Percentiles rank a stretch among this genome's conserved stretches.
Conservation (phyloP, 441 rosid species). For the Dalechampia spathulata region DNA sequence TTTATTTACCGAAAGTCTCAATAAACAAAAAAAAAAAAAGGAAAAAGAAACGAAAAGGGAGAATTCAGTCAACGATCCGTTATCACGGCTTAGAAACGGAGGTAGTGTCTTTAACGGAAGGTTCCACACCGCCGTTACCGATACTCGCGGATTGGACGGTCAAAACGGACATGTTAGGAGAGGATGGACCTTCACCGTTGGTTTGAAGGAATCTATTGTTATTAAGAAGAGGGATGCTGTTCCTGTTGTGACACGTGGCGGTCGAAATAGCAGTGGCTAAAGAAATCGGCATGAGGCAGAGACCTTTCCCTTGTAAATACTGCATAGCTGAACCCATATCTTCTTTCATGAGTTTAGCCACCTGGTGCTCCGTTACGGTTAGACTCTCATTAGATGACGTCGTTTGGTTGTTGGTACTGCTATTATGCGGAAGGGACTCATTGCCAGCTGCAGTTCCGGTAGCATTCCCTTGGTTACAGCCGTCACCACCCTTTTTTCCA, state of each 20-base stretch:
- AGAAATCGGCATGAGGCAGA: conserved; percentile 94
- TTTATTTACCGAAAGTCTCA: background rate
- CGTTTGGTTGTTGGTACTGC: conserved; percentile 26
- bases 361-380: conserved; percentile 64
- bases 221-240: conserved; percentile 8
- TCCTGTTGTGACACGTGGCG: conserved; percentile 50
- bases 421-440: conserved; percentile 20
- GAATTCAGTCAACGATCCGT: conserved; percentile 16
- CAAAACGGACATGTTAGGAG: conserved; percentile 68
- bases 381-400: conserved; percentile 26
- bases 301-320: conserved; percentile 89
- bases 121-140: conserved; percentile 34
- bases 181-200: conserved; percentile 50
- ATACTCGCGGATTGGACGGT: conserved; percentile 56
- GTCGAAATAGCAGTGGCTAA: conserved; percentile 79
- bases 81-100: conserved; percentile 70
- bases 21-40: background rate
- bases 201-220: conserved; percentile 23
- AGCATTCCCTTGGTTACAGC: conserved; percentile 32
- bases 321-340: conserved; percentile 99
- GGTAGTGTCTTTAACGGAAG: conserved; percentile 55
- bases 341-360: conserved; percentile 87
- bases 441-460: conserved; percentile 17
- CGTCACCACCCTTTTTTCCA: conserved; percentile 44
- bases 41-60: background rate